Evolutionary conservation across 2,329 filamentous ascomycete species (phyloP).

Genomic region (Xylariaceae sp.): DNA sequence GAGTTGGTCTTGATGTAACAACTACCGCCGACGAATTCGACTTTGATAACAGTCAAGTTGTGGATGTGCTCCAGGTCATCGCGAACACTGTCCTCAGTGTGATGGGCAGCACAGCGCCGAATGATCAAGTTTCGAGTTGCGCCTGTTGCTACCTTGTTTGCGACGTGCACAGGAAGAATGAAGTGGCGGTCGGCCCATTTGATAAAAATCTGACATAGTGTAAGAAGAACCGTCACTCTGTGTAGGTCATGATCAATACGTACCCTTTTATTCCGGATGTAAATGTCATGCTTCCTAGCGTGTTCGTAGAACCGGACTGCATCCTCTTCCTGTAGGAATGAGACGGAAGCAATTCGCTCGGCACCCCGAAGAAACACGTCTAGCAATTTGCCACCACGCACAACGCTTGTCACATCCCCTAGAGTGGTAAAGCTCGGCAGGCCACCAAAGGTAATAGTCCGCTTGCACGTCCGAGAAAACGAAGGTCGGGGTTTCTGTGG

Average conservation of each 20-base stretch:
- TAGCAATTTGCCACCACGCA: slow-evolving; percentile 66
- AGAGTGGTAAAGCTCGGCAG: slow-evolving; percentile 58
- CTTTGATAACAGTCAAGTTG: slow-evolving; percentile 64
- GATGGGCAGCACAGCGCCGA: slow-evolving; percentile 48
- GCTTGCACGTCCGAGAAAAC: slow-evolving; percentile 37
- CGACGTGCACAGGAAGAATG: slow-evolving; percentile 55
- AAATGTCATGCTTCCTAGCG: slow-evolving; percentile 59
- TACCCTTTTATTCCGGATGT: slow-evolving; percentile 63
- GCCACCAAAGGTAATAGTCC: slow-evolving; percentile 59
- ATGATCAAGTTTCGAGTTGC: slow-evolving; percentile 72
- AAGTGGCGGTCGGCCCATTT: slow-evolving; percentile 69
- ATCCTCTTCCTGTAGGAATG: slow-evolving; percentile 60
- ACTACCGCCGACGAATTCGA: slow-evolving; percentile 53
- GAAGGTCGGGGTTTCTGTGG: slow-evolving; percentile 17
- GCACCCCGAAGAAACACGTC: slow-evolving; percentile 58
- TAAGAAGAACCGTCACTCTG: slow-evolving; percentile 7
- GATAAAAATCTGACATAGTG: slow-evolving; percentile 53
- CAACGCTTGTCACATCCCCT: slow-evolving; percentile 55
- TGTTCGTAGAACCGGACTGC: slow-evolving; percentile 62
- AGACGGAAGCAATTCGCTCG: slow-evolving; percentile 59
- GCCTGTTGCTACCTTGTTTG: slow-evolving; percentile 57
- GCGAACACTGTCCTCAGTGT: slow-evolving; percentile 60
- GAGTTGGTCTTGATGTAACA: slow-evolving; percentile 72
- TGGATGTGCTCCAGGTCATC: slow-evolving; percentile 78
- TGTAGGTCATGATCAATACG: slow-evolving; percentile 25